Evolutionary conservation across 306 rosid species (phyloP).

Genomic region (Prunus padus): DNA sequence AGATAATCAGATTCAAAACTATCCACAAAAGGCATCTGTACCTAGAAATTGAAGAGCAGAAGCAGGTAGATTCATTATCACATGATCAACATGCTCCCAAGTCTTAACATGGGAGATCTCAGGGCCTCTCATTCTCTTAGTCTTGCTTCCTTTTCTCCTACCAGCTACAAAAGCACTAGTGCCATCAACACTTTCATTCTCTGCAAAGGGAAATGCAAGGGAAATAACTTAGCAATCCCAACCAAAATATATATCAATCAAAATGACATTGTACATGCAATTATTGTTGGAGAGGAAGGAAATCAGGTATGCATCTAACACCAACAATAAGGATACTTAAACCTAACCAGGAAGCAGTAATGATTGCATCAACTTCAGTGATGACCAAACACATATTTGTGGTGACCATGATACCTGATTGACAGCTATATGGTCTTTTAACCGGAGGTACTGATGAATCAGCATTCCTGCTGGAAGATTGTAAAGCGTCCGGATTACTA

Average conservation of each 20-base stretch:
- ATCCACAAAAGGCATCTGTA: constrained; percentile 26
- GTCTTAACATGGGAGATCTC: constrained; percentile 43
- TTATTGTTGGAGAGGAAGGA: constrained; percentile 15
- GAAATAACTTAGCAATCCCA: background rate
- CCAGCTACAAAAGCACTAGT: constrained; percentile 34
- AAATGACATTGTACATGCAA: constrained; percentile 8
- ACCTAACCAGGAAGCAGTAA: constrained; percentile 6
- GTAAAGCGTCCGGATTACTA: constrained; percentile 28
- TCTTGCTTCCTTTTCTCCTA: constrained; percentile 48
- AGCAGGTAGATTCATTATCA: constrained; percentile 92
- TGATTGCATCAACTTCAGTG: constrained; percentile 17
- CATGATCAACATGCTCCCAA: constrained; percentile 87
- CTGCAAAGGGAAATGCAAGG: constrained; percentile 37
- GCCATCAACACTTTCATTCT: constrained; percentile 34
- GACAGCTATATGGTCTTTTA: constrained; percentile 60
- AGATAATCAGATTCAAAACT: background rate
- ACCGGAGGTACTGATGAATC: constrained; percentile 50
- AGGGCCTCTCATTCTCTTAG: constrained; percentile 63
- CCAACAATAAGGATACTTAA: constrained; percentile 12
- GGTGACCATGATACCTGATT: constrained; percentile 49
- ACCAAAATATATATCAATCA: background rate
- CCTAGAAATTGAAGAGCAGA: constrained; percentile 92
- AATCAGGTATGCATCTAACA: constrained; percentile 9
- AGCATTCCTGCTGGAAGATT: constrained; percentile 33
- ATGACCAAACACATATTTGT: constrained; percentile 16